Conservation (phyloP, 192 early-diverging fungal species). For the Gryganskiella cystojenkinii region DNA sequence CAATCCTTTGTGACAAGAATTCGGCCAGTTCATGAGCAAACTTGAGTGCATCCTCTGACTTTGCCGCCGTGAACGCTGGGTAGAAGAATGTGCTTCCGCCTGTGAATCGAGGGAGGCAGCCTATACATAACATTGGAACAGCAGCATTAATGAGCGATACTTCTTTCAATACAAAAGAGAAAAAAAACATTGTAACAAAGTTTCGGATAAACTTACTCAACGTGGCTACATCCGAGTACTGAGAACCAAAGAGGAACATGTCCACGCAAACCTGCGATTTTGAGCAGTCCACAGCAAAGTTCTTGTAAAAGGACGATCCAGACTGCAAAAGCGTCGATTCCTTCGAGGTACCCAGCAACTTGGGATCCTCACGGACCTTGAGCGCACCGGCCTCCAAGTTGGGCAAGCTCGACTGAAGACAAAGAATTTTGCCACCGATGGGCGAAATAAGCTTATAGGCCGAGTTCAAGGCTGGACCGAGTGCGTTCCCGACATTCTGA, state of each 20-base stretch:
- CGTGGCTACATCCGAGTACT: conserved; percentile 91
- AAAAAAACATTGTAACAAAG: neutral
- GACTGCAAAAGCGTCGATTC: conserved; percentile 87
- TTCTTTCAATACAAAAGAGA: neutral
- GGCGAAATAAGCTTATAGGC: conserved; percentile 83
- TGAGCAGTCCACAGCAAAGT: conserved; percentile 91
- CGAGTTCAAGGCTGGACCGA: conserved; percentile 86
- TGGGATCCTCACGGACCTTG: conserved; percentile 87
- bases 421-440: conserved; percentile 92
- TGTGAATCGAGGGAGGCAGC: conserved; percentile 83
- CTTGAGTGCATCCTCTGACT: conserved; percentile 85
- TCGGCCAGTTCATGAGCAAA: conserved; percentile 86
- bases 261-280: conserved; percentile 90
- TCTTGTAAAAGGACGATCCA: conserved; percentile 91
- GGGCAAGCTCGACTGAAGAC: conserved; percentile 85
- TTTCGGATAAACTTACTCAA: conserved; percentile 65
- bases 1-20: conserved; percentile 82
- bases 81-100: conserved; percentile 92
- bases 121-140: conserved; percentile 41
- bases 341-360: conserved; percentile 89
- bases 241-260: conserved; percentile 85
- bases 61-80: conserved; percentile 86
- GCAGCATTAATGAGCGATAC: conserved; percentile 2
- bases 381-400: conserved; percentile 83
- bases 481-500: conserved; percentile 79